Percentiles rank a stretch among this genome's conserved stretches.
Evolutionary conservation across 2,329 filamentous ascomycete genomes (phyloP).

Genomic region (Xylaria digitata): DNA sequence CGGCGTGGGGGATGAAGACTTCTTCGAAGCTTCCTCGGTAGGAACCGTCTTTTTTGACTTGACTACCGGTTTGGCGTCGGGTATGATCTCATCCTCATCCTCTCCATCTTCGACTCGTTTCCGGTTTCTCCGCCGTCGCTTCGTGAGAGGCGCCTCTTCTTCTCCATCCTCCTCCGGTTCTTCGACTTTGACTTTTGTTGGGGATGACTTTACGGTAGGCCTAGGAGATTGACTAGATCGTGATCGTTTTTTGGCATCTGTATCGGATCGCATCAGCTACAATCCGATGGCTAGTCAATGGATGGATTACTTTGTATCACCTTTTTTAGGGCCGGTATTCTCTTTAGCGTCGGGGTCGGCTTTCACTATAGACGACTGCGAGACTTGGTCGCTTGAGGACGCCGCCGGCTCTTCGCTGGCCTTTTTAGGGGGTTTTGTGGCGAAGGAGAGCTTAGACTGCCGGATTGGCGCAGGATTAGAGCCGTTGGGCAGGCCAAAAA

Average conservation of each 20-base stretch:
- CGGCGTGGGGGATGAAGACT: constrained; percentile 42
- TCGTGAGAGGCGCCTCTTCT: constrained; percentile 68
- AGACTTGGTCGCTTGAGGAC: constrained; percentile 34
- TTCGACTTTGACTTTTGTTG: constrained; percentile 49
- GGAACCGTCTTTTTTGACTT: constrained; percentile 47
- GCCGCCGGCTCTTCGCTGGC: constrained; percentile 48
- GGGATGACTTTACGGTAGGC: constrained; percentile 40
- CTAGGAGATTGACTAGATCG: constrained; percentile 46
- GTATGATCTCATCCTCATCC: constrained; percentile 58
- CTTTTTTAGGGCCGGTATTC: constrained; percentile 54
- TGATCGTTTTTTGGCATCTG: constrained; percentile 61
- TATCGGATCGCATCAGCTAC: constrained; percentile 24
- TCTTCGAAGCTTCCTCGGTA: constrained; percentile 49
- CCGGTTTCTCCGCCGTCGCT: constrained; percentile 63
- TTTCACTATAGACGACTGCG: constrained; percentile 40
- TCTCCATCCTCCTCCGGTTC: constrained; percentile 55
- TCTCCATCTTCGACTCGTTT: constrained; percentile 64
- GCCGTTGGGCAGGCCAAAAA: constrained; percentile 78
- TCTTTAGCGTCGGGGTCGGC: constrained; percentile 51
- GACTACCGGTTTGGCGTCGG: constrained; percentile 43
- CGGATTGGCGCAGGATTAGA: constrained; percentile 70
- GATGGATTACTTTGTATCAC: constrained; percentile 46
- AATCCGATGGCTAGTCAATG: neutral
- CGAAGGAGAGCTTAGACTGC: constrained; percentile 84
- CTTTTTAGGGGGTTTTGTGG: constrained; percentile 63